Base-by-base conservation (phyloP, 2,329 filamentous ascomycete genomes). In the Nigrospora oryzae region DNA sequence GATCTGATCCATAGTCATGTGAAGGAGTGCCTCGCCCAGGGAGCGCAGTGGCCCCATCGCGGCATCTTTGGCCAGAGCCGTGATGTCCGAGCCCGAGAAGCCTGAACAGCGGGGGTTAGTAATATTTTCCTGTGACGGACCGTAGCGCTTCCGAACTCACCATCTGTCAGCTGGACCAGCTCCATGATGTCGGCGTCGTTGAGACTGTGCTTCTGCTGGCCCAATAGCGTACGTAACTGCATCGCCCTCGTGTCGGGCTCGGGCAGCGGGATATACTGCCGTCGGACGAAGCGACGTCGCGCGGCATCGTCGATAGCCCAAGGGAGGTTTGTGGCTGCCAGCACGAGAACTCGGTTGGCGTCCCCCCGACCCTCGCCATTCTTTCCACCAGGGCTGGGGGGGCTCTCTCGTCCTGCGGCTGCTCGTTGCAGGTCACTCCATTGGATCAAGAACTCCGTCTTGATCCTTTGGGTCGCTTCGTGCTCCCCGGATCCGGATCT, bases 231-330 rank as follows among this genome's bases (percentile, higher is more conserved):
- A 50, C 78, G 76, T 38, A 98, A 66, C 57, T 98, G 93, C 42
- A 79, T 76, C 45, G 81, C 82, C 46, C 93, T 77, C 1, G 94
- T 95, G 52, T 84, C 79, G 11, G 82, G 77, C 60, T 97, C 93
- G 0, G 93, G 93, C 11, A 98, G 67, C 1, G 93, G 91, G 48
- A 98, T 98, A 61, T 98, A 98, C 64, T 97, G 93, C 47, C 93
- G 78, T 51, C 93, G 75, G 13, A 96, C 91, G 60, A 98, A 98
- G 42, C 93, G 75, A 46, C 93, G 75, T 46, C 93, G 76, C 1
- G 93, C 93, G 19, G 93, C 93, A 63, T 97, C 93, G 55, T 98
- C 93, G 54, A 98, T 97, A 32, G 90, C 89, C 93, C 93, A 98
- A 0, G 93, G 93, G 47, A 97, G 64, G 61, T 98, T 98, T 1